Conservation (phyloP, 1,284 basidiomycete species). For the Sutorius eximius region DNA sequence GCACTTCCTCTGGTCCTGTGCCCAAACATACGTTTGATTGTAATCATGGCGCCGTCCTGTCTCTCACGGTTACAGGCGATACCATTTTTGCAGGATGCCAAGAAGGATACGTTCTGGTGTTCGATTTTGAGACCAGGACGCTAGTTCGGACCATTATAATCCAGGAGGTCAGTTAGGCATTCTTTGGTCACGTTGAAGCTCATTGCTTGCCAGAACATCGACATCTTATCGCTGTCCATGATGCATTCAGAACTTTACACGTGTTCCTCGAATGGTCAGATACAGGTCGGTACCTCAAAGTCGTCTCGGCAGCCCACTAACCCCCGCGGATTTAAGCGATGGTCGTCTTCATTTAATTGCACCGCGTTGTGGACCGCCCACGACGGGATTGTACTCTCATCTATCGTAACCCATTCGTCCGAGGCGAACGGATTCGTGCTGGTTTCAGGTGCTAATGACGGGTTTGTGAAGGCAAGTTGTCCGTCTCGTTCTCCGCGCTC, state of each 20-base stretch:
- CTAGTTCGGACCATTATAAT: constrained; percentile 85
- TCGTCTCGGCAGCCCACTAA: constrained; percentile 5
- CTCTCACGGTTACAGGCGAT: constrained; percentile 73
- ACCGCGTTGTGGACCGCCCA: constrained; percentile 82
- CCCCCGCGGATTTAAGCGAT: constrained; percentile 48
- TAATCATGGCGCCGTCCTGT: constrained; percentile 72
- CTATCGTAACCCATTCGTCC: constrained; percentile 48
- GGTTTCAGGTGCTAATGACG: constrained; percentile 84
- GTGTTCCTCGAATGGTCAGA: constrained; percentile 78
- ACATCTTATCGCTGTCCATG: constrained; percentile 79
- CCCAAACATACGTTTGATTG: constrained; percentile 65
- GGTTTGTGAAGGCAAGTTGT: constrained; percentile 67
- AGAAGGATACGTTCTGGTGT: constrained; percentile 89
- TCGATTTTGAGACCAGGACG: constrained; percentile 88
- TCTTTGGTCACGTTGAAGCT: not conserved
- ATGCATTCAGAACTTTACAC: constrained; percentile 79
- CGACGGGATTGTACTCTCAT: constrained; percentile 79
- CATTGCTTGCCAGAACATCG: constrained; percentile 51
- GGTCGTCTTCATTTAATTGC: constrained; percentile 82
- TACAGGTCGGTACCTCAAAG: constrained; percentile 52
- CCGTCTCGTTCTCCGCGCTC: not conserved
- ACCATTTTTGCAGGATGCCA: constrained; percentile 93
- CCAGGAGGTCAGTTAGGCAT: constrained; percentile 57
- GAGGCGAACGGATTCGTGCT: constrained; percentile 45
- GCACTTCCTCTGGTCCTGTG: constrained; percentile 45